Evolutionary conservation across 2,329 filamentous ascomycete species (phyloP), one percentile per base, ranked within the genome.

Genomic region (Pseudogymnoascus sp.): DNA sequence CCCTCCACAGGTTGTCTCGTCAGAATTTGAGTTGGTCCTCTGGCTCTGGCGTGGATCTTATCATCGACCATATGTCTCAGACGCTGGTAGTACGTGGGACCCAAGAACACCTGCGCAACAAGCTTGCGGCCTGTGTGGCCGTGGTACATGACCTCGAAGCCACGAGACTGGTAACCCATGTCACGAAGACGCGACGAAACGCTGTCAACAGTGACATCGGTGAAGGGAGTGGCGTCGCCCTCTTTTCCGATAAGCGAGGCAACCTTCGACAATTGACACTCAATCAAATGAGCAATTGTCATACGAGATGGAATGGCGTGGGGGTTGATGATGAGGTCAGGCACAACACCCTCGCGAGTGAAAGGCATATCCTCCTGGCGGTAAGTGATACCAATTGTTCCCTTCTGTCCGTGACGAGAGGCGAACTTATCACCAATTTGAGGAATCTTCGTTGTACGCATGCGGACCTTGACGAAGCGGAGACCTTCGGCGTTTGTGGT

Each of bases 271-370:
- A 99, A 85, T 70, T 98, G 84, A 83, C 95, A 99, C 81, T 99
- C 95, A 75, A 99, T 96, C 85, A 99, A 93, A 83, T 99, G 95
- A 72, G 95, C 95, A 87, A 99, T 99, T 2, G 96, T 99, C 95
- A 99, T 99, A 85, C 95, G 95, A 63, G 95, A 99, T 0, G 95
- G 95, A 84, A 99, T 99, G 74, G 95, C 96, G 83, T 99, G 95
- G 1, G 95, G 95, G 77, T 99, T 99, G 82, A 99, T 98, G 77
- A 99, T 97, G 68, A 99, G 83, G 77, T 99, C 96, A 0, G 96
- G 95, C 0, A 89, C 90, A 62, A 99, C 85, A 71, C 96, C 95
- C 75, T 98, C 92, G 39, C 87, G 82, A 2, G 92, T 95, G 77
- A 99, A 99, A 0, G 96, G 96, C 96, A 99, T 99, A 74, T 99